These are phyloP conservation scores for Talaromyces albobiverticillius DNA, from an alignment of 2,329 filamentous ascomycete species.

Conservation along the genomic window DNA sequence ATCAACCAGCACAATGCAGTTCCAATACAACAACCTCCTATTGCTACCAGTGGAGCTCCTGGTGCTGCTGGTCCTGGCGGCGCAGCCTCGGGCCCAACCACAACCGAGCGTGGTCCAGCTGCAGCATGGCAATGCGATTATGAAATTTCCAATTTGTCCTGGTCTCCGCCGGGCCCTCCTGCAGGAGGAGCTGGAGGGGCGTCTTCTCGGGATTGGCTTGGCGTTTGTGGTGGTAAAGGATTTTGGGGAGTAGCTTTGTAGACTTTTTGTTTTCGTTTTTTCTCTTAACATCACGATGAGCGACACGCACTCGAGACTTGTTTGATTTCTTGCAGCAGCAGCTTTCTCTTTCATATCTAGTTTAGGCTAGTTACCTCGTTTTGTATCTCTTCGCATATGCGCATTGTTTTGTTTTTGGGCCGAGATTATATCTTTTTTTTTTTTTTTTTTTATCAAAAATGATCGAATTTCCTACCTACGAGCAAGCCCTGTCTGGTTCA, in stretches of 20 bases:
- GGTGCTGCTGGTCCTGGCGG: constrained; percentile 19
- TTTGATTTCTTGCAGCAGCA: background rate
- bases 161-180: constrained; percentile 46
- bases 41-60: constrained; percentile 20
- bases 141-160: constrained; percentile 47
- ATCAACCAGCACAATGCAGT: constrained; percentile 62
- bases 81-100: constrained; percentile 19
- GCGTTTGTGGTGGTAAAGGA: constrained; percentile 45
- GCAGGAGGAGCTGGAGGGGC: too few species aligned
- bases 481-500: too few species aligned
- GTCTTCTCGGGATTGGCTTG: constrained; percentile 39
- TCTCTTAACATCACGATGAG: constrained; percentile 1
- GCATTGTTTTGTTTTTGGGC: background rate
- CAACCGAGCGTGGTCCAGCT: constrained; percentile 42
- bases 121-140: constrained; percentile 47
- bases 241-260: constrained; percentile 44
- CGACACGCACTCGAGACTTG: background rate
- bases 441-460: background rate
- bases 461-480: too few species aligned
- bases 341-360: background rate
- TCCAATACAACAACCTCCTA: constrained; percentile 37
- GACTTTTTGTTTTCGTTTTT: constrained; percentile 10
- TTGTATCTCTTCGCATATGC: background rate
- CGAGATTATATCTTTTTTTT: background rate
- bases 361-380: background rate